Conservation (phyloP, 2,329 filamentous ascomycete species). For the Tolypocladium pustulatum region DNA sequence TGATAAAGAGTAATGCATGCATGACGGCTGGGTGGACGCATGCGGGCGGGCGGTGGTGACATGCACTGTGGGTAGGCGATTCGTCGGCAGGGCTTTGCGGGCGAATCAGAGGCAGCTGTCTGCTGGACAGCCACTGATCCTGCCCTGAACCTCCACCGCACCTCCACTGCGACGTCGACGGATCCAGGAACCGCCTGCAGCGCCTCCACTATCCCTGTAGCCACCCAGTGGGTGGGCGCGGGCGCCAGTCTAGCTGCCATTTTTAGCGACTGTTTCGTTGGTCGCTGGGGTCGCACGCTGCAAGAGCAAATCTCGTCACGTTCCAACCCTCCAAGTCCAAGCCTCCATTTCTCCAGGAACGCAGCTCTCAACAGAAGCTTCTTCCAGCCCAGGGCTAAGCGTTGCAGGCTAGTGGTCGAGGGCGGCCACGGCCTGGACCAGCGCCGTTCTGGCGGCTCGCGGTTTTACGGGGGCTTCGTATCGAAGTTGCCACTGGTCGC, state of each 20-base stretch:
- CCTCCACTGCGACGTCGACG: neutral
- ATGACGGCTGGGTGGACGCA: neutral
- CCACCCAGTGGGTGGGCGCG: constrained; percentile 1
- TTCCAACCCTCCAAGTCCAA: neutral
- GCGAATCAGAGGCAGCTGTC: neutral
- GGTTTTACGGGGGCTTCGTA: neutral
- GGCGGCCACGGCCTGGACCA: neutral
- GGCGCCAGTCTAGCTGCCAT: neutral
- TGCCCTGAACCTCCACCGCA: neutral
- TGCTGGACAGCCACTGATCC: neutral
- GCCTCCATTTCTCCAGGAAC: neutral
- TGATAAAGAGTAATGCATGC: neutral
- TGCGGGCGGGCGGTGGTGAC: neutral
- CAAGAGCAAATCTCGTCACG: neutral
- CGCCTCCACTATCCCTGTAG: constrained; percentile 1
- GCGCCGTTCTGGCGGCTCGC: neutral
- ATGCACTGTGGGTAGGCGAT: neutral
- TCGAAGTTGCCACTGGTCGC: neutral
- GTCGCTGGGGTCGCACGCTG: neutral
- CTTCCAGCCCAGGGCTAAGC: neutral
- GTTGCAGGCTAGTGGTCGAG: neutral
- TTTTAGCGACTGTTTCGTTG: constrained; percentile 4
- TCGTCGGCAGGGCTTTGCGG: neutral
- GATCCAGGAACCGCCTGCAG: neutral
- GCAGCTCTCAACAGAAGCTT: neutral